Evolutionary conservation across 495 filamentous ascomycete species (phyloP).

Genomic region (Cryomyces minteri): DNA sequence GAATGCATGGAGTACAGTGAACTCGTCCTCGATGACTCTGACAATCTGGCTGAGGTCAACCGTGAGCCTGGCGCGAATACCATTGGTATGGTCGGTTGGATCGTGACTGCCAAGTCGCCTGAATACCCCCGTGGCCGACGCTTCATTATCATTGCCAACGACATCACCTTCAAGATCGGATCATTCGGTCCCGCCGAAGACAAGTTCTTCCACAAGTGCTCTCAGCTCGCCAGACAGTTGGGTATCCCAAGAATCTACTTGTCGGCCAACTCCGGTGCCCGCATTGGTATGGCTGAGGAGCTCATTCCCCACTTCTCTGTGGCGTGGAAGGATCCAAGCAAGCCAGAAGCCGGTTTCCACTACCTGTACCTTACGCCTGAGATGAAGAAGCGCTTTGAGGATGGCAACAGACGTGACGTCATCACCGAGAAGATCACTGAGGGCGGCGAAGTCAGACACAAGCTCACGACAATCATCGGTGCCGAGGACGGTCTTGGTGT

Average conservation of each 20-base stretch:
- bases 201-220: conserved; percentile 98
- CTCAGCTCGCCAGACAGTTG: conserved; percentile 77
- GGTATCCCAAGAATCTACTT: conserved; percentile 95
- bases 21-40: conserved; percentile 81
- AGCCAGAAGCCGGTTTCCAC: conserved; percentile 86
- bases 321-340: conserved; percentile 76
- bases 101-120: conserved; percentile 92
- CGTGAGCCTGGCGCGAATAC: conserved; percentile 89
- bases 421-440: conserved; percentile 76
- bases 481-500: conserved; percentile 93
- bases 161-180: conserved; percentile 97
- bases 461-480: conserved; percentile 87
- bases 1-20: conserved; percentile 95
- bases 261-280: conserved; percentile 98
- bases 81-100: conserved; percentile 97
- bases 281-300: conserved; percentile 92
- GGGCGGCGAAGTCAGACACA: conserved; percentile 78
- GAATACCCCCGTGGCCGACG: conserved; percentile 85
- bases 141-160: conserved; percentile 94
- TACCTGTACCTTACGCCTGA: conserved; percentile 92
- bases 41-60: conserved; percentile 78
- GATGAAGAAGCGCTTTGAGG: conserved; percentile 74
- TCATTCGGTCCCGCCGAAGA: conserved; percentile 94
- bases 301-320: conserved; percentile 92
- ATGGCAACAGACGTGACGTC: conserved; percentile 60